Evolutionary conservation across 2,329 filamentous ascomycete genomes (phyloP), one percentile per base, ranked within the genome.

Genomic region (Bipolaris victoriae): DNA sequence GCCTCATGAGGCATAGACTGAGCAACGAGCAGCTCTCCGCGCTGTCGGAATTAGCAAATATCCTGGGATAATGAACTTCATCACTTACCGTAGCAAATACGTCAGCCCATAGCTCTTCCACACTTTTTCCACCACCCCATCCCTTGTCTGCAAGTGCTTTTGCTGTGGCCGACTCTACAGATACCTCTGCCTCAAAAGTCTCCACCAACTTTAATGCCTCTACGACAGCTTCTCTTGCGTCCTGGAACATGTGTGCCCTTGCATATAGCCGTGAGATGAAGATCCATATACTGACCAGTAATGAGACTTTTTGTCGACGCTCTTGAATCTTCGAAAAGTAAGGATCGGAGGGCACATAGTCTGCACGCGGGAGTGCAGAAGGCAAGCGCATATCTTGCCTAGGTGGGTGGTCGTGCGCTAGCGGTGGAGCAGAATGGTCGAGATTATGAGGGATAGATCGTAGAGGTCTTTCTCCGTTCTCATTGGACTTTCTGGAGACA

Each of bases 211-310:
- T 90, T 57, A 87, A 83, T 1, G 94, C 95, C 80, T 98, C 95
- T 10, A 87, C 83, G 26, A 93, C 86, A 6, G 94, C 92, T 50
- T 88, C 90, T 65, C 86, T 86, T 11, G 90, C 88, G 73, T 98
- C 94, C 18, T 93, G 89, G 53, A 87, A 86, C 80, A 96, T 87
- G 7, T 85, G 85, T 7, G 94, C 91, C 51, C 92, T 86, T 26
- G 92, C 86, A 72, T 98, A 99, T 63, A 98, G 88, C 0, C 90
- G 90, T 2, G 92, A 90, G 60, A 97, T 92, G 72, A 95, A 89
- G 7, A 97, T 82, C 95, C 95, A 99, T 31, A 97, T 88, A 63
- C 89, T 89, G 18, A 92, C 81, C 15, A 99, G 77, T 10, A 88
- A 71, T 4, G 81, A 80, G 11, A 86, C 78, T 15, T 81, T 83